Percentiles rank a stretch among this genome's conserved stretches.
Conservation (phyloP, 2,329 filamentous ascomycete genomes). For the Penicillium olsonii region DNA sequence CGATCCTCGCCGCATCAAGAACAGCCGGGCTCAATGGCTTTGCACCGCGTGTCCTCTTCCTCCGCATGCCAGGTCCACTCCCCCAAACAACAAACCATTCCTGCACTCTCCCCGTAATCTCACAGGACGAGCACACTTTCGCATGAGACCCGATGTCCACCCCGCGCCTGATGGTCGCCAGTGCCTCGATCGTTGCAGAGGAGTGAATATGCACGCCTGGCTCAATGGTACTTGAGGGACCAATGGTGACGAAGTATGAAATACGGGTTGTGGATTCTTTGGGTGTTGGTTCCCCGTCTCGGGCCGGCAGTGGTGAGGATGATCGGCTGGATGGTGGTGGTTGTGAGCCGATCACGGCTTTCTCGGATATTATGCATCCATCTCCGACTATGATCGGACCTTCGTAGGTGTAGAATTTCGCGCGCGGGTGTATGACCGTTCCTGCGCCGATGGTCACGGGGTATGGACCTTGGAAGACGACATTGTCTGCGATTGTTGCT, state of each 20-base stretch:
- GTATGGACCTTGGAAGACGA: conserved; percentile 62
- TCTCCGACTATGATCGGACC: conserved; percentile 80
- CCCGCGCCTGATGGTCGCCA: conserved; percentile 38
- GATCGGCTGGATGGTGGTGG: conserved; percentile 38
- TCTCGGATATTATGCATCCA: conserved; percentile 78
- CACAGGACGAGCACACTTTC: conserved; percentile 67
- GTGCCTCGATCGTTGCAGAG: conserved; percentile 46
- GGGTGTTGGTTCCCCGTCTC: neutral
- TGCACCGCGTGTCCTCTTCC: conserved; percentile 40
- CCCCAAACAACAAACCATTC: conserved; percentile 72
- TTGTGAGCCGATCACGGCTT: conserved; percentile 49
- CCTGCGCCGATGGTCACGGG: conserved; percentile 77
- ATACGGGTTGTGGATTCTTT: conserved; percentile 31
- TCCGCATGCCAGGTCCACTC: conserved; percentile 51
- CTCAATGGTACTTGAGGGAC: conserved; percentile 38
- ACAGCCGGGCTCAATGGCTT: conserved; percentile 19
- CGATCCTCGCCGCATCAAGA: conserved; percentile 18
- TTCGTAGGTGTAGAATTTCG: conserved; percentile 73
- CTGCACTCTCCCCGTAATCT: conserved; percentile 60
- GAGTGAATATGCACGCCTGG: conserved; percentile 44
- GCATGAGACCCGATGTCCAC: conserved; percentile 57
- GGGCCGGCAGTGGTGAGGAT: conserved; percentile 4
- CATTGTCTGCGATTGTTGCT: conserved; percentile 42
- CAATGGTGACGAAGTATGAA: conserved; percentile 42
- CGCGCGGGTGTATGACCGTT: conserved; percentile 82